Base-by-base conservation (phyloP, 148 eudicot species). In the Vaccinium vitisidaea region DNA sequence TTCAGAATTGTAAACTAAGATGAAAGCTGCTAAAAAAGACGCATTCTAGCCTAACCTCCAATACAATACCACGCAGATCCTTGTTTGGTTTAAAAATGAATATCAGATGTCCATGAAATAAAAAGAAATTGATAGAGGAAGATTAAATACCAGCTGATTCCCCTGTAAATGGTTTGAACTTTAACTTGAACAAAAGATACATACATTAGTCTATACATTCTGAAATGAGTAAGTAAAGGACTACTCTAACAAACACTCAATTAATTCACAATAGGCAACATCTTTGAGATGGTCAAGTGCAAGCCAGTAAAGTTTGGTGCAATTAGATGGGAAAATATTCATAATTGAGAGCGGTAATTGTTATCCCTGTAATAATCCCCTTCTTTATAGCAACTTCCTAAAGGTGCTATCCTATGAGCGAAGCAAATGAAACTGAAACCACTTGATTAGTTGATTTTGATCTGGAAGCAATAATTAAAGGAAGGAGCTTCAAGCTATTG, bases 1-100 rank as follows among this genome's bases (percentile, higher is more conserved):
- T 49, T 77, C 85, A 77, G 70, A 73, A 59, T 67, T 43, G 81
- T 49, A 84, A 30, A 25, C 63, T 36, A 12, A 43, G 46, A 43
- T 36, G 46, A 43, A 43, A 43, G 46, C 46, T 43, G 46, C 46
- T 43, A 43, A 43, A 43, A 43, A 43, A 5, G 46, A 43, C 46
- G 46, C 46, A 43, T 43, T 43, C 46, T 43, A 43, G 46, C 46
- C 46, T 43, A 43, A 43, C 5, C 46, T 43, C 46, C 5, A 43
- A 43, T 43, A 43, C 46, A 43, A 43, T 43, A 43, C 46, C 46
- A 43, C 46, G 0, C 46, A 43, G 46, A 43, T 43, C 46, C 46
- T 43, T 43, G 46, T 43, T 43, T 43, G 39, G 39, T 36, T 36
- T 36, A 36, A 36, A 36, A 36, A 36, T 36, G 39, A 36, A 36